Evolutionary conservation across 2,329 filamentous ascomycete genomes (phyloP).

Genomic region (Sporothrix mexicana): DNA sequence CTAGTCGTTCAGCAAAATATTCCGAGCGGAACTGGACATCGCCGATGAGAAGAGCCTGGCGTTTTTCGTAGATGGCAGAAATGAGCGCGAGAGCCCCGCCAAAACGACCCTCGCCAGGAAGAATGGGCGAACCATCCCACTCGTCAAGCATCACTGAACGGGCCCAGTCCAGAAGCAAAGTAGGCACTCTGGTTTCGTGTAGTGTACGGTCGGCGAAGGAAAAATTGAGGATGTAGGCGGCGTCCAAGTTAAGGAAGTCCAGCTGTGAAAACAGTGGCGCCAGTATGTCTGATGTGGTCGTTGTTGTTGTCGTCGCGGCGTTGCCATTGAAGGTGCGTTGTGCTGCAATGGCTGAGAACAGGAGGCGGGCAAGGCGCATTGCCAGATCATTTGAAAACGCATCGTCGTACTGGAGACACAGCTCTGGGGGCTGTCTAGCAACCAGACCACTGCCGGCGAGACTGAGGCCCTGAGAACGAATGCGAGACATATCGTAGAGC

Average conservation of each 20-base stretch:
- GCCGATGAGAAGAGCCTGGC: slow-evolving; percentile 67
- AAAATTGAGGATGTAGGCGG: slow-evolving; percentile 55
- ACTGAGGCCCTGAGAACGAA: slow-evolving; percentile 60
- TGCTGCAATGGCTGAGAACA: slow-evolving; percentile 63
- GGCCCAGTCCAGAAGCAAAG: slow-evolving; percentile 71
- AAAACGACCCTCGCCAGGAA: slow-evolving; percentile 72
- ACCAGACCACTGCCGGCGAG: slow-evolving; percentile 55
- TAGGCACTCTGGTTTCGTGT: slow-evolving; percentile 63
- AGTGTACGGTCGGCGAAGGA: slow-evolving; percentile 57
- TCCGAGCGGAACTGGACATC: slow-evolving; percentile 75
- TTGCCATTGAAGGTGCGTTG: slow-evolving; percentile 59
- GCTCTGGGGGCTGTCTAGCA: slow-evolving; percentile 53
- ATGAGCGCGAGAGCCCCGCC: slow-evolving; percentile 80
- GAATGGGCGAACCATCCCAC: slow-evolving; percentile 77
- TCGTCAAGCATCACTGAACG: slow-evolving; percentile 75
- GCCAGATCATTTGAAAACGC: slow-evolving; percentile 66
- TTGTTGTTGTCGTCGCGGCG: slow-evolving; percentile 32
- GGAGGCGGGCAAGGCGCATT: slow-evolving; percentile 61
- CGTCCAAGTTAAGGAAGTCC: slow-evolving; percentile 56
- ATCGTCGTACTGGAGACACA: slow-evolving; percentile 68
- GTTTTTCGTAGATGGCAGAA: slow-evolving; percentile 69
- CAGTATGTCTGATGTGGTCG: slow-evolving; percentile 51
- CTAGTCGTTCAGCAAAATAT: slow-evolving; percentile 76
- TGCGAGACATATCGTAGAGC: slow-evolving; percentile 65
- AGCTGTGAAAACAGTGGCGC: slow-evolving; percentile 59